Evolutionary conservation across 345 rosid genomes (phyloP).

Genomic region (Sisymbrium irio): DNA sequence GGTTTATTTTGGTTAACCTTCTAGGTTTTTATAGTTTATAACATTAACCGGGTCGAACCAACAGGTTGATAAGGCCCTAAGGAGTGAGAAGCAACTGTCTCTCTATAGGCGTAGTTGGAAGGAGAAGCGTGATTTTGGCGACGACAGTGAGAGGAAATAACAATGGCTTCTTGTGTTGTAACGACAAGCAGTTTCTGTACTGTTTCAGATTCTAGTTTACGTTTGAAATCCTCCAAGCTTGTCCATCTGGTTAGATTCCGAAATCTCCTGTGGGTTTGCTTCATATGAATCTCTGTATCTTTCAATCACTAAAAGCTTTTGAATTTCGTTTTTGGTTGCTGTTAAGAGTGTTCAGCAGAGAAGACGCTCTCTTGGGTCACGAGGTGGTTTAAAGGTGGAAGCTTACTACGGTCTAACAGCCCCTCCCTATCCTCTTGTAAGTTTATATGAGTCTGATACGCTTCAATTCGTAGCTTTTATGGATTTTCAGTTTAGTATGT

Average conservation of each 20-base stretch:
- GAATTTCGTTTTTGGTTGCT: constrained; percentile 1
- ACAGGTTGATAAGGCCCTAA: constrained; percentile 27
- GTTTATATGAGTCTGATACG: constrained; percentile 9
- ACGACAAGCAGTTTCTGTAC: constrained; percentile 22
- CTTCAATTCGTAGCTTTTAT: background rate
- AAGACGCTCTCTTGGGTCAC: constrained; percentile 34
- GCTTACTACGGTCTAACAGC: constrained; percentile 80
- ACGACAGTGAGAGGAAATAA: background rate
- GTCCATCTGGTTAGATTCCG: constrained; percentile 21
- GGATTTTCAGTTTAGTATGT: background rate
- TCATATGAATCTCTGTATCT: background rate
- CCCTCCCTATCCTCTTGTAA: constrained; percentile 87
- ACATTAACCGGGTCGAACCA: constrained; percentile 13
- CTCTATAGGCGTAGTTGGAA: constrained; percentile 1
- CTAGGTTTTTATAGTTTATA: background rate
- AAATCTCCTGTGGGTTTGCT: background rate
- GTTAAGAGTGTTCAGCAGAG: constrained; percentile 40
- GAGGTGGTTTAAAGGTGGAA: constrained; percentile 40
- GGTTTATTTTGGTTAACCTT: constrained; percentile 6
- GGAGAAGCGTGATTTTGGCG: constrained; percentile 6
- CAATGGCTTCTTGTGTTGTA: constrained; percentile 36
- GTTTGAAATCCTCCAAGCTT: constrained; percentile 29
- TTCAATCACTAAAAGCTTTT: constrained; percentile 23
- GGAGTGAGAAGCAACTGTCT: constrained; percentile 1
- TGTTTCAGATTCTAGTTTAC: constrained; percentile 23